A percentile compares a stretch with the other conserved stretches of the same genome.
These are phyloP conservation scores for Millerozyma miso DNA, from an alignment of 805 yeast genomes.

Conservation along the genomic window DNA sequence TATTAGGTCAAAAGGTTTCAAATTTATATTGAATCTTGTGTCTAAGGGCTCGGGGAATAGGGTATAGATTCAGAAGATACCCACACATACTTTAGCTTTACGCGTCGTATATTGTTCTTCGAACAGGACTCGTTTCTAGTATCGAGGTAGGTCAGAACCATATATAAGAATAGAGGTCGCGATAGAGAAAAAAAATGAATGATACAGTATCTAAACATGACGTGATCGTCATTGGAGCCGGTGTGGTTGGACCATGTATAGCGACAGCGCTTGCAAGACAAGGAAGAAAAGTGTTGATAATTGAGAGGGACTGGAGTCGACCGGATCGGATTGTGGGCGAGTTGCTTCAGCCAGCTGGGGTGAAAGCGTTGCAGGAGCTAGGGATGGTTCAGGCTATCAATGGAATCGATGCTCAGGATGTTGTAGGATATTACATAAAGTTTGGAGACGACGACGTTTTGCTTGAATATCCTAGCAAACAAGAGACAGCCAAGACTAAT, in stretches of 20 bases:
- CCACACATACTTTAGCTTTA: no score
- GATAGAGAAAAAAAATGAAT: no score
- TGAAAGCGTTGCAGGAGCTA: constrained; percentile 72
- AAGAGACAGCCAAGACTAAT: constrained; percentile 36
- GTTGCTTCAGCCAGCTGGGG: constrained; percentile 94
- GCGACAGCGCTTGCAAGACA: constrained; percentile 89
- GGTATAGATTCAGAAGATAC: no score
- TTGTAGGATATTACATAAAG: constrained; percentile 76
- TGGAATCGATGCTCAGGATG: constrained; percentile 71
- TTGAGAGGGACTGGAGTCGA: constrained; percentile 85
- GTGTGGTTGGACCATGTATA: constrained; percentile 91
- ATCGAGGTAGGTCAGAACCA: no score
- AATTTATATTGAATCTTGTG: no score
- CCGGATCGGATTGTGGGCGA: constrained; percentile 98
- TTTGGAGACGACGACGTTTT: constrained; percentile 53
- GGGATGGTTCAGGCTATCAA: constrained; percentile 79
- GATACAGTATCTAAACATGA: constrained; percentile 47
- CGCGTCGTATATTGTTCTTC: no score
- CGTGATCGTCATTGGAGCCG: constrained; percentile 95
- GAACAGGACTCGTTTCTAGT: no score
- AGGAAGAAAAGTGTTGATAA: constrained; percentile 74
- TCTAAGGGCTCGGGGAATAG: no score
- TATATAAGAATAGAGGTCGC: no score
- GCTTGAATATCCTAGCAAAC: constrained; percentile 70
- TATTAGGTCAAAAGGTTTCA: no score